These are phyloP conservation scores for Huntiella moniliformis DNA, from an alignment of 2,329 filamentous ascomycete species.

Conservation along the genomic window DNA sequence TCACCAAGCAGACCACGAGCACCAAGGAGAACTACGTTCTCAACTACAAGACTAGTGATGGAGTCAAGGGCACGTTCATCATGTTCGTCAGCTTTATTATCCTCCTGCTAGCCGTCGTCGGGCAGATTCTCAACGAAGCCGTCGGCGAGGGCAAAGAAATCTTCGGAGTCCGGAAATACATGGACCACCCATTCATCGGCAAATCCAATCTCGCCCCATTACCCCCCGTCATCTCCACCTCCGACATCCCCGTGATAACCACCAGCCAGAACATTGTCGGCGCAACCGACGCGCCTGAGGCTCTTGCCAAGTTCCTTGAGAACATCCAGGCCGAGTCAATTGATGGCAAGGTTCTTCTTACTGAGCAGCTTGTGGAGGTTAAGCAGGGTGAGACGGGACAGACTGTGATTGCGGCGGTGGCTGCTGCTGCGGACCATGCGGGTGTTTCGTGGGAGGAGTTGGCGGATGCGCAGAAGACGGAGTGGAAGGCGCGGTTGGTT, in stretches of 20 bases:
- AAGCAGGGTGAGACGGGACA: not conserved
- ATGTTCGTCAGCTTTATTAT: slow-evolving; percentile 25
- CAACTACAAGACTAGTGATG: slow-evolving; percentile 11
- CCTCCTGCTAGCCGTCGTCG: slow-evolving; percentile 40
- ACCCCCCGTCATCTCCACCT: not conserved
- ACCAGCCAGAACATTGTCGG: not conserved
- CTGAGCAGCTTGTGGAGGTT: slow-evolving; percentile 2
- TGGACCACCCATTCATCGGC: slow-evolving; percentile 8
- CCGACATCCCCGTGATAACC: not conserved
- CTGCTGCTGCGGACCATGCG: slow-evolving; percentile 28
- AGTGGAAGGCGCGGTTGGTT: slow-evolving; percentile 51
- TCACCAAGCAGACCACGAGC: slow-evolving; percentile 21
- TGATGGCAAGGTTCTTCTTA: slow-evolving; percentile 6
- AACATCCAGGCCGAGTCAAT: slow-evolving; percentile 5
- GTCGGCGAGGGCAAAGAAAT: slow-evolving; percentile 36
- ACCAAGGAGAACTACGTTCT: slow-evolving; percentile 18
- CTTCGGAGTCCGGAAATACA: slow-evolving; percentile 17
- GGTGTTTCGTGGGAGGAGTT: slow-evolving; percentile 57
- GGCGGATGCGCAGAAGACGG: slow-evolving; percentile 36
- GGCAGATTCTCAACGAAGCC: slow-evolving; percentile 46
- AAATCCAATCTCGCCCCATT: slow-evolving; percentile 8
- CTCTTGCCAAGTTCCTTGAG: slow-evolving; percentile 4
- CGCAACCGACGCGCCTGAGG: not conserved
- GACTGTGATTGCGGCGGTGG: slow-evolving; percentile 18
- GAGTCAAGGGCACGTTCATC: slow-evolving; percentile 34